Conservation (phyloP, 2,329 filamentous ascomycete species). For the Beauveria caledonica region DNA sequence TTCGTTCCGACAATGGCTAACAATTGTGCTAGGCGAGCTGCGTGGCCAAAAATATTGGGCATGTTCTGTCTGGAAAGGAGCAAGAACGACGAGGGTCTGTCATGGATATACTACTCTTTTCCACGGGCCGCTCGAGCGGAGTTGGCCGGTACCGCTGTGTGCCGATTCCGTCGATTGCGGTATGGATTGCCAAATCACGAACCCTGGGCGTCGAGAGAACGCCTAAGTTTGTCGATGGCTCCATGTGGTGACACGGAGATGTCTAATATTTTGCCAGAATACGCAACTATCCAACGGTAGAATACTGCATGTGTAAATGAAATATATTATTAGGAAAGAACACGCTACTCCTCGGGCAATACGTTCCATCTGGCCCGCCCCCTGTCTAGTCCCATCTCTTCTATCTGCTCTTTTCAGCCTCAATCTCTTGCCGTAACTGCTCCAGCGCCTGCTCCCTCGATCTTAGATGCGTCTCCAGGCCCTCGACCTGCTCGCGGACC, state of each 20-base stretch:
- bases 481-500: constrained; percentile 91
- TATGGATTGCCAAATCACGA: constrained; percentile 44
- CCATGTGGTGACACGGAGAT: constrained; percentile 30
- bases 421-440: constrained; percentile 72
- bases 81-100: constrained; percentile 38
- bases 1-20: too few relatives aligned
- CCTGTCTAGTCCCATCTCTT: constrained; percentile 57
- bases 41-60: constrained; percentile 46
- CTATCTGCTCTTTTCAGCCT: constrained; percentile 80
- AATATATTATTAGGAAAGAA: constrained; percentile 3
- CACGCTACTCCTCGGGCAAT: neutral
- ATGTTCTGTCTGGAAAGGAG: constrained; percentile 35
- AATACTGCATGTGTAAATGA: neutral
- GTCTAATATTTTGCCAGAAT: neutral
- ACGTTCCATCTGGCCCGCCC: constrained; percentile 11
- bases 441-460: constrained; percentile 68
- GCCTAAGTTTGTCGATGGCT: constrained; percentile 39
- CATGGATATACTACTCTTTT: constrained; percentile 40
- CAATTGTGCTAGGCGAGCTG: constrained; percentile 32
- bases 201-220: constrained; percentile 39
- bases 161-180: constrained; percentile 41
- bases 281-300: neutral
- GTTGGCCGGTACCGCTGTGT: constrained; percentile 39
- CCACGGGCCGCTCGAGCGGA: constrained; percentile 42
- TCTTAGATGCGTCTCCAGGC: constrained; percentile 73